phyloP scores from a whole-genome alignment of 1,284 basidiomycete genomes.

The Pulveroboletus sp. region DNA sequence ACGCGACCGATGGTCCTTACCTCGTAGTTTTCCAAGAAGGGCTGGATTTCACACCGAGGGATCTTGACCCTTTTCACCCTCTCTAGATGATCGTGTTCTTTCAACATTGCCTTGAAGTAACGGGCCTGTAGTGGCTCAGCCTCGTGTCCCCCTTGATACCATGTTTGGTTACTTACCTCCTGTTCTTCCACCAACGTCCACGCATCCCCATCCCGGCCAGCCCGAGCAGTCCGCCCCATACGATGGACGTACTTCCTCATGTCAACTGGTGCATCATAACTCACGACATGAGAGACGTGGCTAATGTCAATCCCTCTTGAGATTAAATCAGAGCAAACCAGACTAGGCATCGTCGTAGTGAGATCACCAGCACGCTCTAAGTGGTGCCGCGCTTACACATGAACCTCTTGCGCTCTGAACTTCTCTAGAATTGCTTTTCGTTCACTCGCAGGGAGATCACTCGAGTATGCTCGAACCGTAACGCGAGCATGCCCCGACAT shows the following conservation, averaged over 20 bases:
- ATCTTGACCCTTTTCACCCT: conserved; percentile 76
- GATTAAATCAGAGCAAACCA: conserved; percentile 94
- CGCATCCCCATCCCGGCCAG: conserved; percentile 82
- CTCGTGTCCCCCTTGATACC: background rate
- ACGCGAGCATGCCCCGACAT: conserved; percentile 37
- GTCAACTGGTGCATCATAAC: conserved; percentile 95
- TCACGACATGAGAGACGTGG: conserved; percentile 88
- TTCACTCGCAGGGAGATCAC: conserved; percentile 77
- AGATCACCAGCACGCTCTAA: conserved; percentile 9
- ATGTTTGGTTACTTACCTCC: conserved; percentile 56
- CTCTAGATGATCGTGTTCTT: conserved; percentile 71
- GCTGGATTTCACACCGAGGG: conserved; percentile 59
- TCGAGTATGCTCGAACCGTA: conserved; percentile 77
- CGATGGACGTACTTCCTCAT: conserved; percentile 98
- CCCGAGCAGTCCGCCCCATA: conserved; percentile 92
- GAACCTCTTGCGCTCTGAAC: conserved; percentile 81
- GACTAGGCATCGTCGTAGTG: conserved; percentile 44
- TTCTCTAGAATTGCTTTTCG: conserved; percentile 77
- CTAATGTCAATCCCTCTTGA: conserved; percentile 97
- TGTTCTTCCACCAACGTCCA: conserved; percentile 97
- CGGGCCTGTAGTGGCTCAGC: conserved; percentile 57
- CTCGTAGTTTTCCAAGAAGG: conserved; percentile 66
- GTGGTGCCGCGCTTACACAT: conserved; percentile 61
- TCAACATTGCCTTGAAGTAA: conserved; percentile 87
- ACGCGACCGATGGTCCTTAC: conserved; percentile 38